Base-by-base conservation (phyloP, 164 flowering plant genomes). In the Paratinospora sagittata region DNA sequence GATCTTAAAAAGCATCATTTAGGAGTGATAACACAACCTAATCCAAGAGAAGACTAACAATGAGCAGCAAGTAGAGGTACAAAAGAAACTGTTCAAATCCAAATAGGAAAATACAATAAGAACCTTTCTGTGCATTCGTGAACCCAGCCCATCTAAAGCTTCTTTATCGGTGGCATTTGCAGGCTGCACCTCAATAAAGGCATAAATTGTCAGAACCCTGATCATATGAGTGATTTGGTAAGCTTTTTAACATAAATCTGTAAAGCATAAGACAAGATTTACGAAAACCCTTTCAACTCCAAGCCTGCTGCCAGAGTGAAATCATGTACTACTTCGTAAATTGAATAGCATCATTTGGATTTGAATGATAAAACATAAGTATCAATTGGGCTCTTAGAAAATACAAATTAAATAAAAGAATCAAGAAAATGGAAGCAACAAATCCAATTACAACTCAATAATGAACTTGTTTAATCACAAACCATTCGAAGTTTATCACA, bases 71-170 rank as follows among this genome's bases (percentile, higher is more conserved):
- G 17, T 67, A 34, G 37, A 65, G 36, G 26, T 41, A 33, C 3
- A 7, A 52, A 6, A 52, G 34, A 52, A 52, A 52, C 24, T 16
- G 19, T 52, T 52, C 60, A 52, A 52, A 52, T 52, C 21, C 6
- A 52, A 52, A 52, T 19, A 19, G 21, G 60, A 4, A 6, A 52
- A 52, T 17, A 7, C 23, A 52, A 55, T 8, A 41, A 37, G 57
- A 73, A 91, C 98, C 96, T 89, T 92, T 82, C 88, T 92, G 76
- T 91, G 93, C 27, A 80, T 93, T 77, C 88, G 83, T 52, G 78
- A 77, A 61, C 82, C 89, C 27, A 65, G 76, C 70, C 84, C 84
- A 73, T 85, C 83, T 47, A 81, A 69, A 69, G 78, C 77, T 78
- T 70, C 84, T 70, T 77, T 77, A 37, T 41, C 73, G 73, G 52